These are phyloP conservation scores for Diaporthe ampelina DNA, from an alignment of 2,329 filamentous ascomycete genomes.

Conservation along the genomic window DNA sequence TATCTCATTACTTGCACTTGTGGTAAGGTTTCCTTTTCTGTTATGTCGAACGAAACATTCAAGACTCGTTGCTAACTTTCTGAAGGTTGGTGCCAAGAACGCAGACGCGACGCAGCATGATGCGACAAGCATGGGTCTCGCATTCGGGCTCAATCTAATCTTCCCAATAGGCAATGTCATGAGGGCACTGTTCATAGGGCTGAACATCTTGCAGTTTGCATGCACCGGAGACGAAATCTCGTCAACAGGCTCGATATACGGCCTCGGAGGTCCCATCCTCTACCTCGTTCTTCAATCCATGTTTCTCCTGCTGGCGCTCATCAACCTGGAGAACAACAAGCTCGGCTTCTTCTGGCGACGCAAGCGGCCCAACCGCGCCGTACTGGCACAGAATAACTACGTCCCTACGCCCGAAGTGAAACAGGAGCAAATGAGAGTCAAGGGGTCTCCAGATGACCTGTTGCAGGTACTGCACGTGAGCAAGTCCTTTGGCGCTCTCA, in stretches of 20 bases:
- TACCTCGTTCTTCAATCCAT: neutral
- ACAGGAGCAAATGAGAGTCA: slow-evolving; percentile 5
- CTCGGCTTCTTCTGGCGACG: neutral
- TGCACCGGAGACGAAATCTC: neutral
- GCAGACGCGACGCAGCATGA: slow-evolving; percentile 2
- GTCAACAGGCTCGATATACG: neutral
- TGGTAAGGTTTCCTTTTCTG: neutral
- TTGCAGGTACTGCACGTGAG: slow-evolving; percentile 11
- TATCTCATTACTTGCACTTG: neutral
- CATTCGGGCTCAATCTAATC: neutral
- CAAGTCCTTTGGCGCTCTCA: neutral
- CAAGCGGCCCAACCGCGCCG: neutral
- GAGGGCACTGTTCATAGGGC: neutral
- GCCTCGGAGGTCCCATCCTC: neutral
- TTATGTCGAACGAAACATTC: neutral
- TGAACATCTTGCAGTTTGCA: neutral
- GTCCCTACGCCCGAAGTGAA: neutral
- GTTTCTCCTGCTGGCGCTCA: neutral
- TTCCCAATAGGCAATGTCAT: neutral
- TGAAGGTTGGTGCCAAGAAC: neutral
- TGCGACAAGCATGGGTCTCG: neutral
- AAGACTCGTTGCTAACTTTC: neutral
- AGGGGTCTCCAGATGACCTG: neutral
- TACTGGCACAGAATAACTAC: neutral
- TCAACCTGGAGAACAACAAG: neutral